Conservation (phyloP, 2,329 filamentous ascomycete genomes). For the Coleophoma eucalyptorum region DNA sequence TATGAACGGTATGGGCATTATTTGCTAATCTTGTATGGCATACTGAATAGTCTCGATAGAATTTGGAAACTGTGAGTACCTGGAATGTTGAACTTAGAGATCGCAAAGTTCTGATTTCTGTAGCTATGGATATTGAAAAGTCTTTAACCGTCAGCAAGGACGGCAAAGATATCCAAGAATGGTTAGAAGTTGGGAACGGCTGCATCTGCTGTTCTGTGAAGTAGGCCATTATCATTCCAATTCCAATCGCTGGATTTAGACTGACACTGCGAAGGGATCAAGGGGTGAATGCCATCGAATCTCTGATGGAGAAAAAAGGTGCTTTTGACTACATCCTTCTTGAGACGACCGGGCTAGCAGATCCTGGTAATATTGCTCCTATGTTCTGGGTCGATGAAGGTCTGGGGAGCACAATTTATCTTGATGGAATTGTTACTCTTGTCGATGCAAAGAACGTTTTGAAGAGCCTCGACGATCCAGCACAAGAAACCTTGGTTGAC, state of each 20-base stretch:
- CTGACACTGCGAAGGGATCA: constrained; percentile 58
- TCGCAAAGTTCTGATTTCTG: neutral
- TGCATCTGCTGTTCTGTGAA: constrained; percentile 98
- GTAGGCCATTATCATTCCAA: constrained; percentile 37
- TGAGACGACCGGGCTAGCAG: constrained; percentile 91
- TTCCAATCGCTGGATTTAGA: neutral
- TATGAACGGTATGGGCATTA: constrained; percentile 66
- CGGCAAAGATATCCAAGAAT: constrained; percentile 81
- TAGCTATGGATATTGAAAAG: constrained; percentile 89
- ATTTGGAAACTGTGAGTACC: constrained; percentile 70
- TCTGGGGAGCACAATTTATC: constrained; percentile 88
- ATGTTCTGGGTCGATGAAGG: constrained; percentile 98
- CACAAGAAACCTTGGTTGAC: constrained; percentile 47
- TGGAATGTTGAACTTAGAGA: neutral
- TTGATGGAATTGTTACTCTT: constrained; percentile 93
- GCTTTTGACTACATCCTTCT: constrained; percentile 97
- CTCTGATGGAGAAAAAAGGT: constrained; percentile 88
- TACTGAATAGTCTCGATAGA: constrained; percentile 42
- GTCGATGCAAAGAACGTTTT: constrained; percentile 94
- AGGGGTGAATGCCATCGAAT: constrained; percentile 92
- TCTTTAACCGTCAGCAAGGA: constrained; percentile 86
- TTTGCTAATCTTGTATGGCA: neutral
- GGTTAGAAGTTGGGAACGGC: constrained; percentile 93
- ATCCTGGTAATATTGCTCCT: constrained; percentile 92
- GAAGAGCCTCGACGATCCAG: constrained; percentile 71